Evolutionary conservation across 176 grass and related monocot genomes (phyloP).

Genomic region (Puccinellia tenuiflora): DNA sequence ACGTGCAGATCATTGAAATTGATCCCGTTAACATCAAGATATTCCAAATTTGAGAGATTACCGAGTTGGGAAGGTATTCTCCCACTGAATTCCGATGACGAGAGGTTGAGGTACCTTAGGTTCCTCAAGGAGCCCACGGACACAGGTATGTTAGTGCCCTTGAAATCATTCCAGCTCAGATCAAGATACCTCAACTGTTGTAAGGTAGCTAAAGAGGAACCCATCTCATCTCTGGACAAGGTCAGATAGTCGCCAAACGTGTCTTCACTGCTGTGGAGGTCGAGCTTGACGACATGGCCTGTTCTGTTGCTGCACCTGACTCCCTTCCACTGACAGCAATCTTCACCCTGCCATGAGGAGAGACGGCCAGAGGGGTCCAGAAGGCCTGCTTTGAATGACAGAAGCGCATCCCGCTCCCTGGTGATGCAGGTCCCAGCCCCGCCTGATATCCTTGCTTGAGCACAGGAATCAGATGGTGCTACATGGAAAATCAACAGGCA

Average conservation of each 20-base stretch:
- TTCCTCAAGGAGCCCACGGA: neutral
- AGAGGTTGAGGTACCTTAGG: neutral
- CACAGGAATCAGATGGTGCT: neutral
- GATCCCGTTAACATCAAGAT: neutral
- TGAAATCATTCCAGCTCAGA: neutral
- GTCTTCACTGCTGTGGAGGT: neutral
- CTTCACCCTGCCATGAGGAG: neutral
- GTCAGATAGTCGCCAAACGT: neutral
- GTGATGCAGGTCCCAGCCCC: neutral
- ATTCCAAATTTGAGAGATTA: neutral
- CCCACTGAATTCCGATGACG: rapidly evolving
- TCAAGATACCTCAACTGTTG: neutral
- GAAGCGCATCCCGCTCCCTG: neutral
- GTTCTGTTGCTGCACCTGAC: neutral
- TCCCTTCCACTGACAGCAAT: neutral
- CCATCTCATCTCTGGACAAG: neutral
- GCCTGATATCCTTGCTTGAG: neutral
- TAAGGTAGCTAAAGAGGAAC: neutral
- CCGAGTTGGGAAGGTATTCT: neutral
- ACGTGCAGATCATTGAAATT: too few species aligned
- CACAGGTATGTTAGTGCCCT: neutral
- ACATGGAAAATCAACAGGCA: neutral
- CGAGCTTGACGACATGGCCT: neutral
- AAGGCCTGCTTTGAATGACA: neutral
- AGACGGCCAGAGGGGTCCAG: neutral